Conservation (phyloP, 192 early-diverging fungal genomes). For the Phycomyces nitens region DNA sequence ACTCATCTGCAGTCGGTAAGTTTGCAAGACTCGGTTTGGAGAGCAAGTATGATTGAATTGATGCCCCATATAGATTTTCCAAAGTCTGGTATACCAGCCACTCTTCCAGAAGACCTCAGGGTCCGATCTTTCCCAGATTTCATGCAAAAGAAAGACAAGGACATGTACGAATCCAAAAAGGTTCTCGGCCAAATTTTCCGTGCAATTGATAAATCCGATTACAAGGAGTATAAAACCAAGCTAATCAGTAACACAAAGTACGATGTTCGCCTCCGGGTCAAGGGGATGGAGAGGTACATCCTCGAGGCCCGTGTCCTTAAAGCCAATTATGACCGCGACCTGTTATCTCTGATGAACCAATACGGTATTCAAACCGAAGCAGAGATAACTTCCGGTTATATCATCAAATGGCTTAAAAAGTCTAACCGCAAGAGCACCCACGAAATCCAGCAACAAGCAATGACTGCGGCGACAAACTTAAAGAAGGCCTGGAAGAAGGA, state of each 20-base stretch:
- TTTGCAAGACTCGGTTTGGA: neutral
- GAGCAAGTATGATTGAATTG: too few relatives aligned
- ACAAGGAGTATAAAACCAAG: slow-evolving; percentile 40
- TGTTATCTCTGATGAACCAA: slow-evolving; percentile 61
- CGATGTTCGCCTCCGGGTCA: slow-evolving; percentile 38
- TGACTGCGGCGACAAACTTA: slow-evolving; percentile 34
- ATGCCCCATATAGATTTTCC: too few relatives aligned
- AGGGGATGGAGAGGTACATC: slow-evolving; percentile 51
- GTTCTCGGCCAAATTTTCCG: slow-evolving; percentile 55
- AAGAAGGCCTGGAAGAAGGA: slow-evolving; percentile 36
- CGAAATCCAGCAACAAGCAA: slow-evolving; percentile 49
- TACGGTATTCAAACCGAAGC: slow-evolving; percentile 50
- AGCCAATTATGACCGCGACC: slow-evolving; percentile 47
- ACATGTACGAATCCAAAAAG: slow-evolving; percentile 48
- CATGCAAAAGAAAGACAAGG: slow-evolving; percentile 62
- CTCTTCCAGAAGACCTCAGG: slow-evolving; percentile 36
- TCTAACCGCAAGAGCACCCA: slow-evolving; percentile 45
- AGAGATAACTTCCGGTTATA: slow-evolving; percentile 42
- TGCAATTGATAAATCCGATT: slow-evolving; percentile 38
- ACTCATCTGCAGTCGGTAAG: slow-evolving; percentile 61
- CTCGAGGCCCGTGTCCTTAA: slow-evolving; percentile 42
- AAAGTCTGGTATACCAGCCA: slow-evolving; percentile 61
- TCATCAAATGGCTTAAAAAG: slow-evolving; percentile 32
- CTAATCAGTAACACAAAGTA: slow-evolving; percentile 20
- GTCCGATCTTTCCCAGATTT: slow-evolving; percentile 61